Base-by-base conservation (phyloP, 23 red algal species). In the Gracilaria gracilis region DNA sequence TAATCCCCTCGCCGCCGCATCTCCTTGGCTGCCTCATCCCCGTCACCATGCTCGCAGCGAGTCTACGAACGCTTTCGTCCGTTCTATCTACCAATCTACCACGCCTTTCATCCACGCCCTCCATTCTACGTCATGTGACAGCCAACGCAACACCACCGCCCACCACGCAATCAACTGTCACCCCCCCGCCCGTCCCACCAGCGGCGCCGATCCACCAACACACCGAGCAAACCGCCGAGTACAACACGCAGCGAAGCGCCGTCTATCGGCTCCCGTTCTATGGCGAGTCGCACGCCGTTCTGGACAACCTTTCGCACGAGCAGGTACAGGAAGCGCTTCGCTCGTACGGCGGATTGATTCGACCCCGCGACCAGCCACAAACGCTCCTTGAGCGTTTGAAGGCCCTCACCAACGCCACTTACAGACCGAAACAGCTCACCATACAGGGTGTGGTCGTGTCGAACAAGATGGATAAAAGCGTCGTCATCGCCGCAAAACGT, bases 391-490 rank as follows among this genome's bases (percentile, higher is more conserved):
- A 67, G 4, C 91, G 96, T 37, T 83, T 98, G 17, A 47, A 66
- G 4, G 29, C 44, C 4, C 67, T 93, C 28, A 86, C 94, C 3
- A 73, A 57, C 39, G 83, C 91, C 0, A 12, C 70, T 7, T 66
- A 82, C 37, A 64, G 91, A 66, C 80, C 85, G 11, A 67, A 82
- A 54, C 76, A 92, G 24, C 81, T 94, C 25, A 86, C 83, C 24
- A 94, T 94, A 24, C 57, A 79, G 17, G 96, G 96, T 20, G 86
- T 94, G 4, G 96, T 98, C 8, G 89, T 91, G 19, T 93, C 89
- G 15, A 87, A 93, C 38, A 87, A 83, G 29, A 91, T 91, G 92
- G 33, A 88, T 28, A 95, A 94, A 83, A 93, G 92, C 19, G 96
- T 95, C 19, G 83, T 87, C 0, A 84, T 98, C 9, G 96, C 93